These are phyloP conservation scores for Canavalia gladiata DNA, from an alignment of 306 rosid species.

Conservation along the genomic window DNA sequence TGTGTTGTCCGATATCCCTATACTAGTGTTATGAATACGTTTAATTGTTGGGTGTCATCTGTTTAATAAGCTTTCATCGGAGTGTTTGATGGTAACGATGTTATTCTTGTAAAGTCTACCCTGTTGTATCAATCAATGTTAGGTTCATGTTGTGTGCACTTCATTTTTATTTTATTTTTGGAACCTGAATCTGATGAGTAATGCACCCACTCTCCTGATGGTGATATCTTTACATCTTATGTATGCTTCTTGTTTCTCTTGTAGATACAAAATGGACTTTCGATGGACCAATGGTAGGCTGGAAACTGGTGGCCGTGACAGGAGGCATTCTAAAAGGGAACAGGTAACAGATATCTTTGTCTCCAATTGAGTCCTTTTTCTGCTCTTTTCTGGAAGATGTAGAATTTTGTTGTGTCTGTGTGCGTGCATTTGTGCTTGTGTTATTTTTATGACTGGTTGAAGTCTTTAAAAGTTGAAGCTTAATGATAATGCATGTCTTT, in stretches of 20 bases:
- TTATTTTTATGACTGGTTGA: background rate
- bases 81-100: background rate
- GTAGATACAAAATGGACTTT: constrained; percentile 61
- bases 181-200: background rate
- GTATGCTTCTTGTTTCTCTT: constrained; percentile 32
- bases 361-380: background rate
- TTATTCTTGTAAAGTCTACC: background rate
- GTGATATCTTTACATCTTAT: background rate
- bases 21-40: background rate
- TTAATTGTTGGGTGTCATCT: background rate
- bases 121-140: constrained; percentile 2
- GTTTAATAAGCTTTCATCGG: background rate
- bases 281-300: constrained; percentile 64
- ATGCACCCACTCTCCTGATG: background rate
- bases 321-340: constrained; percentile 57
- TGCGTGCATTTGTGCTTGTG: background rate
- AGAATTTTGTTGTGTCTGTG: background rate
- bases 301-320: constrained; percentile 59
- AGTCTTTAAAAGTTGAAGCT: background rate
- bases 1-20: background rate
- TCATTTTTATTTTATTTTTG: background rate
- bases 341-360: constrained; percentile 53
- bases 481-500: constrained; percentile 7
- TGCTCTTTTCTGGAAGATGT: constrained; percentile 12
- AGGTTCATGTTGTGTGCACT: constrained; percentile 3